Base-by-base conservation (phyloP, 805 yeast genomes). In the Wickerhamiella qilinensis region DNA sequence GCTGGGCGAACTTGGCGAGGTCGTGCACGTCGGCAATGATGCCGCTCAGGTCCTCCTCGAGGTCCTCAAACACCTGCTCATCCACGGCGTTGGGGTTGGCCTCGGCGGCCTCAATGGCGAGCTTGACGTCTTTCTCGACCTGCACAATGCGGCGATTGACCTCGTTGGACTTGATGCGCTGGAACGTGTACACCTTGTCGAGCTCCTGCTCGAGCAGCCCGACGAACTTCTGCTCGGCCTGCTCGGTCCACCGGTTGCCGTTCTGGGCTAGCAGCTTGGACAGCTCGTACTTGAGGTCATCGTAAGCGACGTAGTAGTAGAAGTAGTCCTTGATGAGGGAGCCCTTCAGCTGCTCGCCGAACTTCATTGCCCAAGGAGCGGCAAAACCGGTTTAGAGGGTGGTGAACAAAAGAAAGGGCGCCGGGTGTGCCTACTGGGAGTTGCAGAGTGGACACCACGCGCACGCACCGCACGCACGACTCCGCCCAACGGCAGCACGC, bases 21-120 rank as follows among this genome's bases (percentile, higher is more conserved):
- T 91, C 98, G 54, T 91, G 96, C 33, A 91, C 95, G 61, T 86
- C 96, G 18, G 96, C 95, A 59, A 91, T 86, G 50, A 91, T 77
- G 50, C 86, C 95, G 40, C 77, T 69, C 42, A 80, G 60, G 48
- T 78, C 86, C 43, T 77, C 80, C 56, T 81, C 91, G 39, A 80
- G 60, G 40, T 72, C 77, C 47, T 76, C 78, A 48, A 77, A 81
- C 53, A 76, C 82, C 50, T 75, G 69, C 54, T 77, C 81, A 1
- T 74, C 71, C 21, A 56, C 58, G 30, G 56, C 57, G 14, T 47
- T 31, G 15, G 57, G 55, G 20, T 49, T 43, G 8, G 64, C 56
- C 49, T 60, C 69, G 2, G 67, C 49, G 9, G 27, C 40, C 35
- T 69, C 69, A 28, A 75, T 62, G 11, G 78, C 79, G 39, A 68